Percentiles rank a stretch among this genome's conserved stretches.
Conservation (phyloP, 495 filamentous ascomycete species). For the Usnea hakonensis region DNA sequence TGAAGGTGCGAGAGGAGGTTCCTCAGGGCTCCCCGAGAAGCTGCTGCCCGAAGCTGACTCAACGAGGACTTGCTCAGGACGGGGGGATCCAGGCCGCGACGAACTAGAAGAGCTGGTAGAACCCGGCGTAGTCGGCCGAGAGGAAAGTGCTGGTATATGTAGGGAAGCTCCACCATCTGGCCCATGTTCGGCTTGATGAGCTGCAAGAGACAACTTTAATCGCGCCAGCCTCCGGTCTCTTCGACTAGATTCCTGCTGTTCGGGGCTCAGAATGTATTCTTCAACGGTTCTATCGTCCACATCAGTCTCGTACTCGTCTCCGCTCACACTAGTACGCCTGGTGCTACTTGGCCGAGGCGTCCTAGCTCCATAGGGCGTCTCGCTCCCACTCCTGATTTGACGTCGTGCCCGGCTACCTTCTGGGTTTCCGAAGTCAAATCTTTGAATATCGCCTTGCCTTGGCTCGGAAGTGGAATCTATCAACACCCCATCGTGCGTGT, state of each 20-base stretch:
- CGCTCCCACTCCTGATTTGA: not conserved
- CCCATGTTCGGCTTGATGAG: slow-evolving; percentile 1
- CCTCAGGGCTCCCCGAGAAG: not conserved
- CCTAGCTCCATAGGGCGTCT: not conserved
- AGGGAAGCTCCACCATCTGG: slow-evolving; percentile 11
- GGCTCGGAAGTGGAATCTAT: not conserved
- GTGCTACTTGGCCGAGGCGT: not conserved
- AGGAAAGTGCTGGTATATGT: not conserved
- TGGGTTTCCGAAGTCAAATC: slow-evolving; percentile 5
- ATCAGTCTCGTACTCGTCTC: slow-evolving; percentile 17
- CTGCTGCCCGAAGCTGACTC: not conserved
- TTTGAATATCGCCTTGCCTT: slow-evolving; percentile 8
- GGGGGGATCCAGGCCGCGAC: slow-evolving; percentile 14
- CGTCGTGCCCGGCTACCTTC: not conserved
- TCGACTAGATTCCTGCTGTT: slow-evolving; percentile 14
- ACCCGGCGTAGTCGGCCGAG: not conserved
- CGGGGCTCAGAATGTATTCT: slow-evolving; percentile 20
- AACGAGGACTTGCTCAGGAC: not conserved
- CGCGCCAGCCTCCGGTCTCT: slow-evolving; percentile 11
- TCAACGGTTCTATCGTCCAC: slow-evolving; percentile 10
- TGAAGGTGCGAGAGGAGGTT: slow-evolving; percentile 9
- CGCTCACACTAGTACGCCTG: slow-evolving; percentile 2
- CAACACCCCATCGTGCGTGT: slow-evolving; percentile 3
- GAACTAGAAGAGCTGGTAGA: not conserved
- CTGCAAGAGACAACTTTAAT: slow-evolving; percentile 6